Evolutionary conservation across 148 eudicot species (phyloP).

Genomic region (Spergularia bocconei): DNA sequence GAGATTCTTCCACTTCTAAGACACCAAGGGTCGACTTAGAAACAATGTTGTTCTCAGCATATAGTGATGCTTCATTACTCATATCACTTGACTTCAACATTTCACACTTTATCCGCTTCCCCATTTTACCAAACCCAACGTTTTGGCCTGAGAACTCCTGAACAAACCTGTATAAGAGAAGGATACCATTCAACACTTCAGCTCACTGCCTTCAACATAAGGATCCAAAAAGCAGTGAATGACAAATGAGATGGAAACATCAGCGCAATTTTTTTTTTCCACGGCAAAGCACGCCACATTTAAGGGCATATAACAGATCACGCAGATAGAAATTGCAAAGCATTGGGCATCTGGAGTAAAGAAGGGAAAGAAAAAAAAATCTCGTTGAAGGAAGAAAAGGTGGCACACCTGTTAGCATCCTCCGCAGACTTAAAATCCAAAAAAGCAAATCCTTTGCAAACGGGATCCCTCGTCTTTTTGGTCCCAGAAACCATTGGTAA

Average conservation of each 20-base stretch:
- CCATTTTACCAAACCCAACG: constrained; percentile 68
- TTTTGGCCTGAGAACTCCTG: constrained; percentile 54
- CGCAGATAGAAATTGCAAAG: too few species aligned
- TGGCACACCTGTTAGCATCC: constrained; percentile 63
- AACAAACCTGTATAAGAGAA: constrained; percentile 59
- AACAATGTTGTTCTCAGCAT: constrained; percentile 10
- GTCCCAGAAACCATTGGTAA: constrained; percentile 67
- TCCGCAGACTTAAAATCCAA: constrained; percentile 59
- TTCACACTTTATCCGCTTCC: constrained; percentile 77
- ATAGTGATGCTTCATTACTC: constrained; percentile 15
- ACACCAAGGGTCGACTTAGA: constrained; percentile 21
- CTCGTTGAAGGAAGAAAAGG: neutral
- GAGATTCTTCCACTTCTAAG: constrained; percentile 23
- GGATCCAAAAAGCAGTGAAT: neutral
- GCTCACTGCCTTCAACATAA: neutral
- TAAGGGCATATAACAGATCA: neutral
- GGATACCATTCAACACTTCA: constrained; percentile 3
- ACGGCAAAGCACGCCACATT: neutral
- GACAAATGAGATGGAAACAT: neutral
- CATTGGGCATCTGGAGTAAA: too few species aligned
- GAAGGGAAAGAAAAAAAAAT: neutral
- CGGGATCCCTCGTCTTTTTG: constrained; percentile 86
- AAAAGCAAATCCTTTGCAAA: constrained; percentile 86
- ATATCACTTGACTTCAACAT: constrained; percentile 37
- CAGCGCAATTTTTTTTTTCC: too few species aligned